Base-by-base conservation (phyloP, 2,329 filamentous ascomycete genomes). In the Sodiomyces alkalinus region DNA sequence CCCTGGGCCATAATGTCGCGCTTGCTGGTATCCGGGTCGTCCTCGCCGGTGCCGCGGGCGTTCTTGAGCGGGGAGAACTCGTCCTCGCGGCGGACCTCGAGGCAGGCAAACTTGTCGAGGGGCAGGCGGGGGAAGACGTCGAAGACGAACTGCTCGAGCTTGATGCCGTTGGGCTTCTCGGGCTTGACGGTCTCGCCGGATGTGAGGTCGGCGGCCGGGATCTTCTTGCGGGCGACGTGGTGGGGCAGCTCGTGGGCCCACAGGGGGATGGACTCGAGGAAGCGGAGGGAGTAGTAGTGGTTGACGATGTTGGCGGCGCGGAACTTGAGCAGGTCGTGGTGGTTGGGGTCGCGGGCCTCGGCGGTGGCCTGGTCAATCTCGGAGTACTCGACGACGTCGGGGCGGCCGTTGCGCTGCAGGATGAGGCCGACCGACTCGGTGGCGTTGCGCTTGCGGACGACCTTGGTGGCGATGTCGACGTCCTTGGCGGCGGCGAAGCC, bases 61-160 rank as follows among this genome's bases (percentile, higher is more conserved):
- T 98, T 98, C 74, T 98, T 98, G 41, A 98, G 62, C 4, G 90
- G 90, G 17, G 85, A 94, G 62, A 98, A 98, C 58, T 98, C 90
- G 42, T 98, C 90, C 61, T 94, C 86, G 36, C 90, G 82, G 54
- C 76, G 82, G 29, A 98, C 90, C 58, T 98, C 90, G 60, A 96
- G 78, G 55, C 77, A 92, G 15, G 86, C 90, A 48, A 98, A 98
- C 58, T 92, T 85, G 40, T 76, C 68, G 38, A 98, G 72, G 12
- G 76, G 61, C 29, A 92, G 64, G 63, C 87, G 69, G 35, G 87
- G 86, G 67, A 98, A 98, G 48, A 92, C 90, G 51, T 98, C 90
- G 49, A 98, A 98, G 35, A 98, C 86, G 45, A 96, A 98, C 57
- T 96, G 90, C 67, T 98, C 90, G 21, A 98, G 72, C 67, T 98